A percentile compares a stretch with the other conserved stretches of the same genome.
These are phyloP conservation scores for Chalciporus sp. DNA, from an alignment of 1,284 basidiomycete species.

Conservation along the genomic window DNA sequence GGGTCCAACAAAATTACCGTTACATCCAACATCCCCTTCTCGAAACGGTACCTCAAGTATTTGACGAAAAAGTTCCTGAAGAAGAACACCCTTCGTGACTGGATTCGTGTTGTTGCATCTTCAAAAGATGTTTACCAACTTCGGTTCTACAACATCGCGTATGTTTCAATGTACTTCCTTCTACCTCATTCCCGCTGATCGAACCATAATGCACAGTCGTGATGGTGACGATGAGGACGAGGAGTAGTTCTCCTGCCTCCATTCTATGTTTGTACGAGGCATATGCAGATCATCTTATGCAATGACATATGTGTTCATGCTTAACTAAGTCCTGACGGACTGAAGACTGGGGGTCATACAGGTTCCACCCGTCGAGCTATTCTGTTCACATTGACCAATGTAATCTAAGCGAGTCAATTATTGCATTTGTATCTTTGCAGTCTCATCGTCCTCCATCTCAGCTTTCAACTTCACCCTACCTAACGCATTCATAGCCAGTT, in stretches of 20 bases:
- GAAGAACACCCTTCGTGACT: constrained; percentile 84
- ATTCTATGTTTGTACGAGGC: constrained; percentile 4
- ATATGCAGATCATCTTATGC: neutral
- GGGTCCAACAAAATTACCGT: constrained; percentile 80
- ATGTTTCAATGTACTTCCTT: constrained; percentile 37
- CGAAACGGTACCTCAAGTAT: constrained; percentile 93
- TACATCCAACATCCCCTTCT: constrained; percentile 82
- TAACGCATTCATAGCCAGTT: constrained; percentile 64
- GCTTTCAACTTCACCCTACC: constrained; percentile 46
- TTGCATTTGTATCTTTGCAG: constrained; percentile 14
- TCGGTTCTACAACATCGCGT: constrained; percentile 94
- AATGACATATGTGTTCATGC: constrained; percentile 6
- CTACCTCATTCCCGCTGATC: constrained; percentile 2
- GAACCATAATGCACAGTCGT: constrained; percentile 26
- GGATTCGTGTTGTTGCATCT: constrained; percentile 89
- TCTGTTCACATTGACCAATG: neutral
- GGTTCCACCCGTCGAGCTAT: neutral
- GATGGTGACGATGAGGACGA: constrained; percentile 58
- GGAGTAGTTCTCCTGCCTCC: constrained; percentile 36
- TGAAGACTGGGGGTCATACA: too few species aligned
- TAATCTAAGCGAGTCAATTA: constrained; percentile 9
- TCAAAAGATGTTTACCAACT: constrained; percentile 90
- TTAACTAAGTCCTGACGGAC: too few species aligned
- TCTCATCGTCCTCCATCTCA: constrained; percentile 17
- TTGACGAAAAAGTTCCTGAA: constrained; percentile 96